Conservation (phyloP, 305 asterid genomes). For the Rubia peregrina region DNA sequence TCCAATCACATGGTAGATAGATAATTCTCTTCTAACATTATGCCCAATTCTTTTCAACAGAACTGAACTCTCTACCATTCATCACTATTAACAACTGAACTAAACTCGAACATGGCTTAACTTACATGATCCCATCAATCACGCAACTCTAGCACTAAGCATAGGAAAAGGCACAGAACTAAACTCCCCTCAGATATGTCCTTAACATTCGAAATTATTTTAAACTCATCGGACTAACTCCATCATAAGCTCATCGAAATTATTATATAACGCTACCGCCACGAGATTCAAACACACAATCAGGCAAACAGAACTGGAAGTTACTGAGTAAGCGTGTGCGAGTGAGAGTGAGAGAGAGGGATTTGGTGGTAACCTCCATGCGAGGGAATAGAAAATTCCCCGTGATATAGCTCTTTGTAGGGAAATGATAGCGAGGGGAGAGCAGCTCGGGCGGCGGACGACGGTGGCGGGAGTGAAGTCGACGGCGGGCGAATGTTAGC, state of each 20-base stretch:
- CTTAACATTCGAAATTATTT: not conserved
- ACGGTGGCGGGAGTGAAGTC: constrained; percentile 20
- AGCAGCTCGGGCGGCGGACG: constrained; percentile 9
- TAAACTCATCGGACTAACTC: not conserved
- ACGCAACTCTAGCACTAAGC: not conserved
- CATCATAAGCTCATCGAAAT: not conserved
- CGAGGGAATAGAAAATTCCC: constrained; percentile 57
- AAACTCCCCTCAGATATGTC: not conserved
- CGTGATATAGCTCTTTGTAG: constrained; percentile 29
- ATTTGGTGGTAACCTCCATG: constrained; percentile 56
- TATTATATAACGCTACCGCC: not conserved
- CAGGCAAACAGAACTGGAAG: not conserved
- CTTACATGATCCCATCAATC: not conserved
- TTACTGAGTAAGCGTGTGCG: not conserved
- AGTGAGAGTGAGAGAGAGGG: constrained; percentile 5
- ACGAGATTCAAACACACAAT: not conserved
- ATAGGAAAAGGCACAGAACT: not conserved
- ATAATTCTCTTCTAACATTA: not conserved
- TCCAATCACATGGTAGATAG: not conserved
- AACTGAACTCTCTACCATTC: not conserved
- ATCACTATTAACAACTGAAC: not conserved
- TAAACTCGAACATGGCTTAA: not conserved
- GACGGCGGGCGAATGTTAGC: constrained; percentile 21
- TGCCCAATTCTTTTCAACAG: not conserved
- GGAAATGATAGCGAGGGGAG: constrained; percentile 26